Conservation (phyloP, 1,284 basidiomycete species). For the Sanghuangporus weigelae region DNA sequence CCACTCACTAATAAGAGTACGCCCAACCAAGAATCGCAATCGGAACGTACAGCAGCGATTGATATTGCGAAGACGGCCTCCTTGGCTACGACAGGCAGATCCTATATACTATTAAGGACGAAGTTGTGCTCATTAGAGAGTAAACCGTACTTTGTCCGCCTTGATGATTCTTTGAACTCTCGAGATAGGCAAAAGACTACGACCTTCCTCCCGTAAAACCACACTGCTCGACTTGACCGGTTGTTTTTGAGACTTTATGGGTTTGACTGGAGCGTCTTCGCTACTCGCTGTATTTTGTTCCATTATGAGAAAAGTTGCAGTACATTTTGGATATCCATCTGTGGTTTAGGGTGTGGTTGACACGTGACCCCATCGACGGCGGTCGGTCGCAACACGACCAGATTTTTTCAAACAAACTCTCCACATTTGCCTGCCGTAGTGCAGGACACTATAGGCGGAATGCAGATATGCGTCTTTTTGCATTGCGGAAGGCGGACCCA, state of each 20-base stretch:
- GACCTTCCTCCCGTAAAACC: conserved; percentile 44
- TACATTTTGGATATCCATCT: background rate
- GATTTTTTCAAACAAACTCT: background rate
- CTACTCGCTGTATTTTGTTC: background rate
- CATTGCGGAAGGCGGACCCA: conserved; percentile 37
- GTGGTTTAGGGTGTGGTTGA: background rate
- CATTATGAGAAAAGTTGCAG: background rate
- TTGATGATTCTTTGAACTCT: conserved; percentile 77
- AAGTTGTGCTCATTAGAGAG: background rate
- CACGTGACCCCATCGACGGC: background rate
- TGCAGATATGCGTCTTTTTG: conserved; percentile 50
- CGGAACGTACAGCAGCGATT: conserved; percentile 45
- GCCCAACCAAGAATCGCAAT: background rate
- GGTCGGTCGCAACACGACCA: background rate
- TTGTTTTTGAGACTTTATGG: background rate
- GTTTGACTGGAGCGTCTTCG: background rate
- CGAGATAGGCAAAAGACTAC: conserved; percentile 61
- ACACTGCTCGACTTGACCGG: background rate
- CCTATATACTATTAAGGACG: conserved; percentile 36
- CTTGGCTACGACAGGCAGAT: conserved; percentile 64
- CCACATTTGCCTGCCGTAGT: background rate
- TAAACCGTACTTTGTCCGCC: conserved; percentile 57
- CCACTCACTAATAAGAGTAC: background rate
- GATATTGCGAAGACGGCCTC: conserved; percentile 72
- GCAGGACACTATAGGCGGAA: conserved; percentile 3